Percentiles rank a stretch among this genome's conserved stretches.
phyloP scores from a whole-genome alignment of 129 eudicot species.

The Logfia minima region DNA sequence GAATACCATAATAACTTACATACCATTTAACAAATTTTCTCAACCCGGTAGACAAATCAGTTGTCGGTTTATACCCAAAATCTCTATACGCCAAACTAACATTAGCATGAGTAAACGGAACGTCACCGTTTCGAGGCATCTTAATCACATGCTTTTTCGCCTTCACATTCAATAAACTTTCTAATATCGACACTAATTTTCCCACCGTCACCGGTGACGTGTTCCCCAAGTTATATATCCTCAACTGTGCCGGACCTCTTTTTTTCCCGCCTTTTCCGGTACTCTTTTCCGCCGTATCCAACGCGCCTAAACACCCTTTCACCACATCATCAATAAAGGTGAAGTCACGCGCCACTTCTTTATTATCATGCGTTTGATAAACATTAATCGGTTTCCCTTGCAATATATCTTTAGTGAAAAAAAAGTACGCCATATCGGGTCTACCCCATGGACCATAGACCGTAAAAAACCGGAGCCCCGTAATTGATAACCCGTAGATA shows the following conservation, averaged over 20 bases:
- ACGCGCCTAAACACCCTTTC: slow-evolving; percentile 68
- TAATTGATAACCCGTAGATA: slow-evolving; percentile 66
- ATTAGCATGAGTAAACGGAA: slow-evolving; percentile 75
- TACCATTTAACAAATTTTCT: slow-evolving; percentile 83
- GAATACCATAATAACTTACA: slow-evolving; percentile 64
- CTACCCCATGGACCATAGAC: slow-evolving; percentile 88
- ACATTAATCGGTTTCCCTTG: slow-evolving; percentile 61
- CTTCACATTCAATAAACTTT: slow-evolving; percentile 54
- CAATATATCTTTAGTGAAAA: slow-evolving; percentile 67
- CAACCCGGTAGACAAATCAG: slow-evolving; percentile 70
- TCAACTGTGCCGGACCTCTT: slow-evolving; percentile 61
- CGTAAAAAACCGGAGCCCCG: slow-evolving; percentile 69
- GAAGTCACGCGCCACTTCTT: slow-evolving; percentile 93
- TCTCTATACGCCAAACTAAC: slow-evolving; percentile 63
- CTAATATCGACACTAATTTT: slow-evolving; percentile 55
- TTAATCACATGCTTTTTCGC: slow-evolving; percentile 73
- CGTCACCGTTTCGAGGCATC: slow-evolving; percentile 92
- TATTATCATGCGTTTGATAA: slow-evolving; percentile 53
- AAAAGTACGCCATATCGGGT: slow-evolving; percentile 84
- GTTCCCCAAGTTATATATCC: slow-evolving; percentile 72
- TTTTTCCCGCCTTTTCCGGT: slow-evolving; percentile 80
- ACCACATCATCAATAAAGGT: slow-evolving; percentile 76
- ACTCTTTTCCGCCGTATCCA: slow-evolving; percentile 81
- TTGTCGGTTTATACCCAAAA: slow-evolving; percentile 78
- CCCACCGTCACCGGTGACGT: slow-evolving; percentile 81